A percentile compares a stretch with the other conserved stretches of the same genome.
Conservation (phyloP, 441 rosid genomes). For the Corymbia citriodora region DNA sequence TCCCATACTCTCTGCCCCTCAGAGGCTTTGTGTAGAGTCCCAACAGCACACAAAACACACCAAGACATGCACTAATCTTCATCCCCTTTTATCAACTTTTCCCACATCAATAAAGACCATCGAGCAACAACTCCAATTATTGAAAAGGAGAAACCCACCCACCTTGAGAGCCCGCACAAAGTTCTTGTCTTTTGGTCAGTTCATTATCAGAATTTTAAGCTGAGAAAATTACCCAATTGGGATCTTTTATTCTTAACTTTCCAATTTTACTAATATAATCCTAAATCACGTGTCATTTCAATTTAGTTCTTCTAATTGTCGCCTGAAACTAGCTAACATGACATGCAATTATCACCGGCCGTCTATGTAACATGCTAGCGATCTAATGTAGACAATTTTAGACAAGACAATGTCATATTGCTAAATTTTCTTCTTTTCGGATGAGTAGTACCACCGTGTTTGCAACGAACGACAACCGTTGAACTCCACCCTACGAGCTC, state of each 20-base stretch:
- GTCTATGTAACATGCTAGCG: rapidly evolving
- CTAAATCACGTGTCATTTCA: background rate
- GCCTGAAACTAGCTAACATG: background rate
- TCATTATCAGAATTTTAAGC: background rate
- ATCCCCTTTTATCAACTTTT: background rate
- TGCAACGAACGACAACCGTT: background rate
- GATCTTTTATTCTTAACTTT: background rate
- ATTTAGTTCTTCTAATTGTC: background rate
- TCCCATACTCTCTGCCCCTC: too few relatives aligned
- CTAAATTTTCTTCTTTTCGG: background rate
- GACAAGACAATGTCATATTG: background rate
- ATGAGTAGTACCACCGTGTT: background rate
- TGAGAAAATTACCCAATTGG: background rate
- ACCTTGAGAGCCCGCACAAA: background rate
- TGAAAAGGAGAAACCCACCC: background rate
- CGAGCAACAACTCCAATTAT: background rate
- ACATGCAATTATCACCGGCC: rapidly evolving
- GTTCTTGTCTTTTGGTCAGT: background rate
- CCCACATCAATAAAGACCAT: background rate
- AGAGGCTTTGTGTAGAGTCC: too few relatives aligned
- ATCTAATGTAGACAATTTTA: rapidly evolving
- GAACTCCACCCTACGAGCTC: too few relatives aligned
- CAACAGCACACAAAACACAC: background rate
- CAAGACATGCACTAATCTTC: background rate
- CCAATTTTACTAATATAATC: too few relatives aligned